Evolutionary conservation across 2,329 filamentous ascomycete species (phyloP).

Genomic region (Thelonectria blattea): DNA sequence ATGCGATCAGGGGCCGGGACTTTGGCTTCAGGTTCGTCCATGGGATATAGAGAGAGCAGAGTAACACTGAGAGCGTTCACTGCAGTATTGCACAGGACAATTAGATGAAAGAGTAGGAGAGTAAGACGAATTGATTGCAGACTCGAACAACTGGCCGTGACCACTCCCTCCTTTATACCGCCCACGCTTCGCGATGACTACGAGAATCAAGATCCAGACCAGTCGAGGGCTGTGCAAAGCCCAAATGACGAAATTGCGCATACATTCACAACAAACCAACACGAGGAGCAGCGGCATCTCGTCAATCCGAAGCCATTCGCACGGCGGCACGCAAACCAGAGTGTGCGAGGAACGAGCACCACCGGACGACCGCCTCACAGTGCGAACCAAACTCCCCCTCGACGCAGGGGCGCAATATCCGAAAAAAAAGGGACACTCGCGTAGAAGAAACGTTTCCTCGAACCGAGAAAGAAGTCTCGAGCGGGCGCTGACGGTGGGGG

Average conservation of each 20-base stretch:
- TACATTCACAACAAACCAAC: not conserved
- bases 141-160: conserved; percentile 10
- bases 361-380: conserved; percentile 13
- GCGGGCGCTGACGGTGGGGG: conserved; percentile 16
- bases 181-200: conserved; percentile 11
- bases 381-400: conserved; percentile 5
- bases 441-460: conserved; percentile 1
- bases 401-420: conserved; percentile 20
- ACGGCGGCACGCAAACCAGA: conserved; percentile 13
- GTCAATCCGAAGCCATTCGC: conserved; percentile 1
- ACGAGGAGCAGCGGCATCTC: not conserved
- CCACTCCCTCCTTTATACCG: conserved; percentile 23
- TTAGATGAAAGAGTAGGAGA: conserved; percentile 4
- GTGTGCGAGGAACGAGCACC: conserved; percentile 4
- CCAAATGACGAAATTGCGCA: conserved; percentile 21
- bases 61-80: not conserved
- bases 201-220: conserved; percentile 16
- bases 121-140: conserved; percentile 18
- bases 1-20: conserved; percentile 24
- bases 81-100: not conserved
- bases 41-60: not conserved
- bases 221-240: conserved; percentile 21
- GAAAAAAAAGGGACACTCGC: conserved; percentile 1
- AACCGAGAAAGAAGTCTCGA: not conserved
- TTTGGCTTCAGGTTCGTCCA: conserved; percentile 27